Evolutionary conservation across 1,284 basidiomycete species (phyloP), one percentile per base, ranked within the genome.

Genomic region (Ustilago hordei): DNA sequence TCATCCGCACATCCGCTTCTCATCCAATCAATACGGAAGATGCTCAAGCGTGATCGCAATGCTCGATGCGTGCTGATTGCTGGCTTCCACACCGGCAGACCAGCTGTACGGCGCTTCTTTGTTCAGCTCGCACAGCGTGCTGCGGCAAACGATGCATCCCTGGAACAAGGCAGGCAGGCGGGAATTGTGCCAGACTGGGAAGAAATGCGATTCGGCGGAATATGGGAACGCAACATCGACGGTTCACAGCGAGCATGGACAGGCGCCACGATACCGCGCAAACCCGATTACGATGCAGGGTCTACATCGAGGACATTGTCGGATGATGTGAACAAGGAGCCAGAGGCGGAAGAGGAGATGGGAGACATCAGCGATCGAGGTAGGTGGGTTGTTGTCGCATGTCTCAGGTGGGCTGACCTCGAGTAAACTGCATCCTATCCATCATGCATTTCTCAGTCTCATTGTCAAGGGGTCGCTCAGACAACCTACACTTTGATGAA

Each of bases 51-150:
- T 12, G 48, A 60, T 15, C 19, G 48, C 0, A 32, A 43, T 12
- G 74, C 83, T n/a, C 55, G 80, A 31, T 73, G 69, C 64, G 34
- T 81, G n/a, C 50, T 84, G 12, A 67, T 81, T 13, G 80, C 80
- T 1, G 83, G 83, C 45, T 84, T 83, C 34, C 83, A 84, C 60
- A 84, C 83, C 0, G 83, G 83, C 4, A 64, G 75, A n/a, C 79
- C 80, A 3, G 83, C 81, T 2, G 78, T 82, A 8, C 43, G 73
- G n/a, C 69, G 80, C 15, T 84, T 83, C 60, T 79, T 83, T 19
- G 48, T 48, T 0, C 55, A 64, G 41, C 71, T 78, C 28, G 70
- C 68, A 11, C 56, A 60, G 35, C 34, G 52, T 12, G 68, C 58
- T 8, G 28, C 41, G 1, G 12, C 34, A 8, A 32, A 23, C 28